phyloP scores from a whole-genome alignment of 257 asterid genomes.

The Nicotiana undulata region DNA sequence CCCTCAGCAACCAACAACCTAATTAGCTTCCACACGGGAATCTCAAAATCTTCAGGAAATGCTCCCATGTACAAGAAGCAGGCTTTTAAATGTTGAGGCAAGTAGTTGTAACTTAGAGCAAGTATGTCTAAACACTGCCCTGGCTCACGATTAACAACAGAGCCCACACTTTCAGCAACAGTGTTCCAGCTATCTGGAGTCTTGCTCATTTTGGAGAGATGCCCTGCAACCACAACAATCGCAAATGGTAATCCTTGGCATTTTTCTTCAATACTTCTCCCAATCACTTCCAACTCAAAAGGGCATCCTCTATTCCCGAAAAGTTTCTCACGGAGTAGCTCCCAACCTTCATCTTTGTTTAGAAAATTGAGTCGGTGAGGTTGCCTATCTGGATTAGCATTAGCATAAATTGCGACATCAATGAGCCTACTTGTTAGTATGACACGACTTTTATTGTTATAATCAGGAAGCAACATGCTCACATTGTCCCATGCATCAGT shows the following conservation, averaged over 20 bases:
- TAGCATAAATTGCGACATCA: conserved; percentile 18
- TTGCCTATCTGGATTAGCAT: neutral
- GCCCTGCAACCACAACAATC: conserved; percentile 25
- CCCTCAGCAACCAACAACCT: conserved; percentile 35
- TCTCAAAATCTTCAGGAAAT: conserved; percentile 28
- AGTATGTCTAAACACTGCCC: conserved; percentile 10
- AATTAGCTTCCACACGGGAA: conserved; percentile 17
- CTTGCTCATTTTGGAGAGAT: conserved; percentile 15
- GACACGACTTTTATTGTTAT: conserved; percentile 18
- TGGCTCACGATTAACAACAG: conserved; percentile 9
- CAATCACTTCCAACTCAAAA: conserved; percentile 12
- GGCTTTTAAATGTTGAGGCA: conserved; percentile 25
- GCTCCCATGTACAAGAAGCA: conserved; percentile 37
- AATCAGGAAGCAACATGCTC: conserved; percentile 18
- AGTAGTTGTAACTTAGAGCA: conserved; percentile 18
- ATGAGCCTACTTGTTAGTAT: conserved; percentile 19
- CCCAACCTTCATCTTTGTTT: conserved; percentile 21
- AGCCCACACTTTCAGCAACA: conserved; percentile 17
- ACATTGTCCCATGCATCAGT: conserved; percentile 21
- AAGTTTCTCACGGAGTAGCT: conserved; percentile 17
- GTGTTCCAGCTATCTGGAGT: conserved; percentile 16
- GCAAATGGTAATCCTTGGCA: conserved; percentile 33
- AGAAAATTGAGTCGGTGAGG: conserved; percentile 24
- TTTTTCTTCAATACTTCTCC: conserved; percentile 16
- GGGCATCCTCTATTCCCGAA: conserved; percentile 15